Percentiles rank a stretch among this genome's conserved stretches.
Conservation (phyloP, 257 asterid species). For the Nyctanthes arbortristis region DNA sequence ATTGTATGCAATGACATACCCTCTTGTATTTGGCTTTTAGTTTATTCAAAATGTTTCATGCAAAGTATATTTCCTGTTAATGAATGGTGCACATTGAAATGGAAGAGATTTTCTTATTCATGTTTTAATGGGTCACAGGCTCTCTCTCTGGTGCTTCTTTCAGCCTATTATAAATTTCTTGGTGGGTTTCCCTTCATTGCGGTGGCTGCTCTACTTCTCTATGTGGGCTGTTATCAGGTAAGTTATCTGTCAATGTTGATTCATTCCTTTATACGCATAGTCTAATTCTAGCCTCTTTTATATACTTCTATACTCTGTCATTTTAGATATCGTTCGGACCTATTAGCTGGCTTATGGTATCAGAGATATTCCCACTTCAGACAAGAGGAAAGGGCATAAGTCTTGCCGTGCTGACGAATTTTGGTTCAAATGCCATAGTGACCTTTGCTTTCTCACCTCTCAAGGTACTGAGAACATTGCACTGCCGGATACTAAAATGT, state of each 20-base stretch:
- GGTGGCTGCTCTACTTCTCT: slow-evolving; percentile 89
- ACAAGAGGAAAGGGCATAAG: slow-evolving; percentile 99
- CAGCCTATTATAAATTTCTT: slow-evolving; percentile 93
- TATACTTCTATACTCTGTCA: slow-evolving; percentile 6
- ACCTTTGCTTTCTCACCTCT: slow-evolving; percentile 93
- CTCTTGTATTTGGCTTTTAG: slow-evolving; percentile 8
- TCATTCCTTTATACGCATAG: not conserved
- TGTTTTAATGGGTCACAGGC: slow-evolving; percentile 52
- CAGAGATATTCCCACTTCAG: slow-evolving; percentile 92
- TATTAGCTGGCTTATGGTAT: slow-evolving; percentile 99
- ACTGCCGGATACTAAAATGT: no score
- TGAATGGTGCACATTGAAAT: slow-evolving; percentile 5
- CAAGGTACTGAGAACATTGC: slow-evolving; percentile 49
- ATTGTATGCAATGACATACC: slow-evolving; percentile 58
- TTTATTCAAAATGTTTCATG: not conserved
- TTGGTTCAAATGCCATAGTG: slow-evolving; percentile 92
- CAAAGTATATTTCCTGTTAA: not conserved
- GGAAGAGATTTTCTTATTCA: slow-evolving; percentile 2
- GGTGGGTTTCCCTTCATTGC: slow-evolving; percentile 82
- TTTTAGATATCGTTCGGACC: slow-evolving; percentile 95
- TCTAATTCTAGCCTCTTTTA: no score
- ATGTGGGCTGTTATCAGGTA: slow-evolving; percentile 98
- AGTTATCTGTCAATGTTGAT: not conserved
- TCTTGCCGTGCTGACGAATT: slow-evolving; percentile 94
- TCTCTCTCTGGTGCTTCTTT: slow-evolving; percentile 80